A percentile compares a stretch with the other conserved stretches of the same genome.
Evolutionary conservation across 371 early-diverging fungal genomes (phyloP).

Genomic region (Rhizopus stolonifer): DNA sequence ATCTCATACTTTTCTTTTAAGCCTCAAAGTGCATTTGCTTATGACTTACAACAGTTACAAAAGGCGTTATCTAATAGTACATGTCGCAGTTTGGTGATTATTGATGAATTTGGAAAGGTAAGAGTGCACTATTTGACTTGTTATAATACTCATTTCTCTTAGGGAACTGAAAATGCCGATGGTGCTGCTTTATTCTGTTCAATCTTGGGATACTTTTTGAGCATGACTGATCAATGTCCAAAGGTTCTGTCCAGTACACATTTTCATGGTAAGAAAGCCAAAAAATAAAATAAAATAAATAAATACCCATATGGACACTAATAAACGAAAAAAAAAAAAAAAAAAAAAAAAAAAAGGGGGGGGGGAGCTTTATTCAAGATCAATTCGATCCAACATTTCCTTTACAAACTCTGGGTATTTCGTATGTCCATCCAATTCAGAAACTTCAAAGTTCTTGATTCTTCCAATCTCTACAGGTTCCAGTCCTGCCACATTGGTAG

Average conservation of each 20-base stretch:
- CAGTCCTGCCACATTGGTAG: conserved; percentile 81
- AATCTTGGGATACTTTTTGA: conserved; percentile 52
- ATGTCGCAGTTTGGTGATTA: conserved; percentile 51
- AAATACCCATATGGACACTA: too few relatives aligned
- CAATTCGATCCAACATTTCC: conserved; percentile 25
- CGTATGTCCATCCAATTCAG: conserved; percentile 81
- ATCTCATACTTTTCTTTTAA: conserved; percentile 15
- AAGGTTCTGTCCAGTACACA: conserved; percentile 63
- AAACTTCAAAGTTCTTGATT: conserved; percentile 79
- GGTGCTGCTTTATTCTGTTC: conserved; percentile 66
- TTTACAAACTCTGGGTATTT: conserved; percentile 63
- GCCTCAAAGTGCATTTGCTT: conserved; percentile 72
- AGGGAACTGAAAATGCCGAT: conserved; percentile 49
- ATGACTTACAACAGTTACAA: conserved; percentile 68
- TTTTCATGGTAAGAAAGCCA: conserved; percentile 53
- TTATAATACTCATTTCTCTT: neutral
- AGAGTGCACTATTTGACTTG: neutral
- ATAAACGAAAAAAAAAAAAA: conserved; percentile 14
- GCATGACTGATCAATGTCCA: conserved; percentile 35
- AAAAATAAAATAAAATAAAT: neutral
- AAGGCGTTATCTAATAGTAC: conserved; percentile 56
- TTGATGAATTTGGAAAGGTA: conserved; percentile 67
- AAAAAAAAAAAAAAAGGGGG: neutral
- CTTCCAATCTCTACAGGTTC: conserved; percentile 57
- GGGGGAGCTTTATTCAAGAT: conserved; percentile 19